Evolutionary conservation across 2,329 filamentous ascomycete species (phyloP), one percentile per base, ranked within the genome.

Genomic region (Pestalotiopsis fici): DNA sequence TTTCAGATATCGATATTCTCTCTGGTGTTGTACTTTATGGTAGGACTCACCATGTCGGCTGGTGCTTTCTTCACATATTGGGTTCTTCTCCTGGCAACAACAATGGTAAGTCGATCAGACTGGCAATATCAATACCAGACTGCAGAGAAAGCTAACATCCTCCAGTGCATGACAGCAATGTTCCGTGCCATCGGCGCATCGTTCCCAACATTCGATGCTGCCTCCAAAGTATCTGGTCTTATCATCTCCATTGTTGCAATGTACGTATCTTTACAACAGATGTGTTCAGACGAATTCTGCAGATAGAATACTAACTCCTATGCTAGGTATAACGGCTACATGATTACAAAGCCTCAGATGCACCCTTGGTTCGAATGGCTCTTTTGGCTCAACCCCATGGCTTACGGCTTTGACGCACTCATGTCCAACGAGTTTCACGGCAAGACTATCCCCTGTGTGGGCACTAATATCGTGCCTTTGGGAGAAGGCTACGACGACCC

Each of bases 401-500:
- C 91, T 0, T 93, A 93, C 67, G 89, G 84, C 0, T 94, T 93
- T 67, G 89, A 93, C 70, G 86, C 86, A 0, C 77, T 94, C 0
- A 83, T 93, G 73, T 83, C 89, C 0, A 94, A 94, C 71, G 91
- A 94, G 74, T 93, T 94, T 67, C 84, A 91, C 69, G 80, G 79
- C 39, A 80, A 91, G 73, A 81, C 73, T 2, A 83, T 89, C 21
- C 78, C 81, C 1, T 89, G 87, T 67, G 83, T 83, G 3, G 81
- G 79, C 2, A 69, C 69, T 31, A 87, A 86, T 67, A 76, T 89
- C 5, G 79, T 89, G 3, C 87, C 87, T 0, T 82, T 75, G 61
- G 85, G 86, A 0, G 79, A 82, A 0, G 79, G 79, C 1, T 90
- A 88, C 66, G 62, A 73, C 73, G 68, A 85, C 78, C 43, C 71